Base-by-base conservation (phyloP, 2,329 filamentous ascomycete species). In the Aspergillus brunneoviolaceus region DNA sequence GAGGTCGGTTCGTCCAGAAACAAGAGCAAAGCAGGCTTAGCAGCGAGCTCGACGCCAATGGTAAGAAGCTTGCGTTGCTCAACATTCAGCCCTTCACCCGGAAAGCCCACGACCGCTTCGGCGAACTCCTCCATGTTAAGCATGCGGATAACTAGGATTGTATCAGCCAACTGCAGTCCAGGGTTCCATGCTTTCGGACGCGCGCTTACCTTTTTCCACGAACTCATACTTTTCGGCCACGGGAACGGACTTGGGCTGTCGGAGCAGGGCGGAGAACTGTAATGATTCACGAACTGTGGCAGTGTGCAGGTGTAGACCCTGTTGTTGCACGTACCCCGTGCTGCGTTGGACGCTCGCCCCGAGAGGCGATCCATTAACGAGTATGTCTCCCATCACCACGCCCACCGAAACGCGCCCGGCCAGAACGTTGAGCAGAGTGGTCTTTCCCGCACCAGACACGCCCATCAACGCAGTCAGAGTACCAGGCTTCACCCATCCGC, bases 371-470 rank as follows among this genome's bases (percentile, higher is more conserved):
- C 86, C 86, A 66, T 89, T 86, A 9, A 89, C 82, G 21, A 89
- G 79, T 56, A 87, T 84, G 62, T 88, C 84, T 48, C 87, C 87
- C 35, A 75, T 76, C 54, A 89, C 84, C 5, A 87, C 84, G 64
- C 87, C 87, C 62, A 88, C 86, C 64, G 84, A 88, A 73, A 87
- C 87, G 58, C 87, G 77, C 5, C 82, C 78, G 1, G 87, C 86
- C 11, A 96, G 79, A 1, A 94, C 90, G 68, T 96, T 90, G 2
- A 96, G 80, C 0, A 96, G 79, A 0, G 92, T 96, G 0, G 91
- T 95, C 78, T 96, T 96, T 52, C 92, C 92, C 4, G 91, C 92
- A n/a, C 85, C 85, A 3, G 81, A 84, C 14, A 80, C 80, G 4
- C 80, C 81, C 80, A 82, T 83, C 47, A 84, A 66, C 6, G 81